Evolutionary conservation across 768 basidiomycete genomes (phyloP), one percentile per base, ranked within the genome.

Genomic region (Agrocybe pediades): DNA sequence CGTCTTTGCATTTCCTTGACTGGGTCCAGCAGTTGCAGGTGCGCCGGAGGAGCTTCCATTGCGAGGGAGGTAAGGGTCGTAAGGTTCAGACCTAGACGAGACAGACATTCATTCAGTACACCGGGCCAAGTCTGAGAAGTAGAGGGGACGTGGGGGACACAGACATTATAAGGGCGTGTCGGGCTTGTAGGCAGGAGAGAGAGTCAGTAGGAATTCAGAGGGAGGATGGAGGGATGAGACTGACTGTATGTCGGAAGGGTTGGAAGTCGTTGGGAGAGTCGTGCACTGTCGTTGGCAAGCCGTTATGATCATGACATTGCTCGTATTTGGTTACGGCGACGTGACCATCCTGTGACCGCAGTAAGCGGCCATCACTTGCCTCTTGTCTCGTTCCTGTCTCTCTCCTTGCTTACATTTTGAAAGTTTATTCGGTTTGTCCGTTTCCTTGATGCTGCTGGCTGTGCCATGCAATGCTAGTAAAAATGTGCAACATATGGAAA

Each of bases 31-130:
- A 27, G 82, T n/a, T n/a, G n/a, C 71, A 41, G 56, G 46, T 24
- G 46, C 53, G 8, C 78, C 80, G 11, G 87, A 77, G 46, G 85
- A 80, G 53, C 83, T 75, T 71, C 90, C 88, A 70, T 83, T 85
- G 64, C 91, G 88, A 59, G 95, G 95, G 57, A 98, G 82, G 75
- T 99, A 98, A 61, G 96, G 96, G 83, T 98, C 96, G 75, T 98
- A 98, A 68, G 94, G 95, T 77, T 96, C 92, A 68, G 94, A 93
- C 94, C 94, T 96, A 70, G 39, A 46, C 58, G 46, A 51, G 41
- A 29, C n/a, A 27, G 39, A 46, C 40, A 39, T 27, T 13, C 24
- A 25, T 6, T 24, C 40, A 48, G 59, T 47, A 62, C n/a, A n/a
- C n/a, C n/a, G n/a, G n/a, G n/a, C n/a, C n/a, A n/a, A n/a, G n/a